phyloP scores from a whole-genome alignment of 2,329 filamentous ascomycete species.

The Sporothrix curviconia region DNA sequence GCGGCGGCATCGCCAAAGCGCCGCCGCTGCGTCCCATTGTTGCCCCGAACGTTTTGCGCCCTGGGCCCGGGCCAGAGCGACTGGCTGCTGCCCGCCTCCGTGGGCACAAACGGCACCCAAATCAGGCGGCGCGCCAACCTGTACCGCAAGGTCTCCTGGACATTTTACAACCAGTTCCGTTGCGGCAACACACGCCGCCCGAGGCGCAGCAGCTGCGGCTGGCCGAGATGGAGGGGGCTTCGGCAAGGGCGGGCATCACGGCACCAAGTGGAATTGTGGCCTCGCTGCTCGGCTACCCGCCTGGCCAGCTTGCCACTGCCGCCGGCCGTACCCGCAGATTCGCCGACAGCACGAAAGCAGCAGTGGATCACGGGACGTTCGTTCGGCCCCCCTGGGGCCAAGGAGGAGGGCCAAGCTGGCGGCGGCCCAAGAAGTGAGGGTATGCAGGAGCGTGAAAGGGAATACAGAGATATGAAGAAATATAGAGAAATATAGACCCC shows the following conservation, averaged over 20 bases:
- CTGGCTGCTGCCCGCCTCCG: constrained; percentile 54
- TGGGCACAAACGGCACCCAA: constrained; percentile 49
- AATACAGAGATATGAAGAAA: neutral
- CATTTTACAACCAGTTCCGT: constrained; percentile 42
- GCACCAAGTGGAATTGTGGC: constrained; percentile 55
- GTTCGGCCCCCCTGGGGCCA: constrained; percentile 6
- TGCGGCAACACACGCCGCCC: constrained; percentile 42
- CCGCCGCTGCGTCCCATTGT: constrained; percentile 47
- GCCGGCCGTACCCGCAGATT: constrained; percentile 49
- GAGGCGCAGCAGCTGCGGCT: constrained; percentile 44
- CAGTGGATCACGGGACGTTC: constrained; percentile 33
- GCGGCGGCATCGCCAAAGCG: constrained; percentile 64
- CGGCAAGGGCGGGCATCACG: constrained; percentile 52
- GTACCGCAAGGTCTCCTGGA: constrained; percentile 46
- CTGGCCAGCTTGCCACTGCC: constrained; percentile 43
- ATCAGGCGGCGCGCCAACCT: constrained; percentile 57
- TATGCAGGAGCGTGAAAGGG: constrained; percentile 17
- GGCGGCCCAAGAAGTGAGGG: constrained; percentile 13
- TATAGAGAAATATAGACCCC: constrained; percentile 19
- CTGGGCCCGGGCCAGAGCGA: constrained; percentile 67
- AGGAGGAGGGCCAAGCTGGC: constrained; percentile 4
- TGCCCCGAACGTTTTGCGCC: constrained; percentile 52
- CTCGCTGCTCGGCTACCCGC: constrained; percentile 46
- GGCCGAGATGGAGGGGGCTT: constrained; percentile 48
- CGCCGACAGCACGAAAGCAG: constrained; percentile 37